These are phyloP conservation scores for Fragaria vesca DNA, from an alignment of 306 rosid species.

Conservation along the genomic window DNA sequence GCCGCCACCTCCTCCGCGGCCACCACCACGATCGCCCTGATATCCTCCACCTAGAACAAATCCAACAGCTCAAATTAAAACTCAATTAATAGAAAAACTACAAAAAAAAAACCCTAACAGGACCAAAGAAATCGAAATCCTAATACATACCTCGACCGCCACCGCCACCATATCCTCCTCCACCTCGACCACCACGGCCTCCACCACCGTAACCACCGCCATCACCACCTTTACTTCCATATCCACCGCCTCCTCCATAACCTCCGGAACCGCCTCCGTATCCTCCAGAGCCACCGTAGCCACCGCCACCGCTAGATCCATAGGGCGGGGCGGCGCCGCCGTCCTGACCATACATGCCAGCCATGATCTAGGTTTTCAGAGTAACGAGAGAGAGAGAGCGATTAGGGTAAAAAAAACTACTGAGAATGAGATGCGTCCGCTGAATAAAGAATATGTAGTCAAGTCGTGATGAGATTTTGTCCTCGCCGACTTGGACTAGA, in stretches of 20 bases:
- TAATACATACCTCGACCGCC: constrained; percentile 76
- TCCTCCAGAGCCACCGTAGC: constrained; percentile 39
- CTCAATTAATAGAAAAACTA: neutral
- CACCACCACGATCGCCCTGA: constrained; percentile 85
- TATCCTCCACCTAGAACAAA: constrained; percentile 52
- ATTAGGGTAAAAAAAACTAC: constrained; percentile 29
- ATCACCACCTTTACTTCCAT: constrained; percentile 39
- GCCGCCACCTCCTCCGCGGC: constrained; percentile 63
- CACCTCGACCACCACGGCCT: constrained; percentile 39
- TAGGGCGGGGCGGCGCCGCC: constrained; percentile 73
- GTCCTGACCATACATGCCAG: constrained; percentile 90
- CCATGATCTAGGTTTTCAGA: constrained; percentile 53
- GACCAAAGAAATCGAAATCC: neutral
- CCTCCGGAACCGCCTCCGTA: constrained; percentile 35
- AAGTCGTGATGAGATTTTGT: neutral
- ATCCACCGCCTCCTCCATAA: constrained; percentile 25
- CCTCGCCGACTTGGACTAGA: neutral
- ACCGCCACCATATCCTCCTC: constrained; percentile 43
- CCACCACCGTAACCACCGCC: constrained; percentile 46
- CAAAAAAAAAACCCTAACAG: too few species aligned
- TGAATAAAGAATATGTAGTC: neutral
- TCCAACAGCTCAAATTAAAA: neutral
- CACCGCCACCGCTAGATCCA: constrained; percentile 60
- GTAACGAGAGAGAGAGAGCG: constrained; percentile 20
- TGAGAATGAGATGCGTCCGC: neutral